phyloP scores from a whole-genome alignment of 768 basidiomycete species.

The Hericium erinaceus region DNA sequence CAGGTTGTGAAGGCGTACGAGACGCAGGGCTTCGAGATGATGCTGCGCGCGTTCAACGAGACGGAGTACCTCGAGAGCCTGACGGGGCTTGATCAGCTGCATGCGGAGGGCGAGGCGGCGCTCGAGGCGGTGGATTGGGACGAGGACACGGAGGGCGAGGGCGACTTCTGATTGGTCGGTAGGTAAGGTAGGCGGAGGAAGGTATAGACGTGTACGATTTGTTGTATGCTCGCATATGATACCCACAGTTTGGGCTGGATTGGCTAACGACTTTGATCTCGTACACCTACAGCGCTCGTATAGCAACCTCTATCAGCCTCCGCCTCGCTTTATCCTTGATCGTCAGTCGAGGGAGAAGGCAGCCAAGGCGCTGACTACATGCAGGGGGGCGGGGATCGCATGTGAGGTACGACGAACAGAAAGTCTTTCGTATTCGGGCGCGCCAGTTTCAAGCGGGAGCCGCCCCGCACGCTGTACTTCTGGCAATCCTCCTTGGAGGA shows the following conservation, averaged over 20 bases:
- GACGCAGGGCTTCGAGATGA: constrained; percentile 67
- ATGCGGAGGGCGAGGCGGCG: constrained; percentile 41
- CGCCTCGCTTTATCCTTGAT: no score
- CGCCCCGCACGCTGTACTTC: no score
- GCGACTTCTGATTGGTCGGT: constrained; percentile 19
- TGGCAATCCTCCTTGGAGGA: no score
- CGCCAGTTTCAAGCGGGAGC: no score
- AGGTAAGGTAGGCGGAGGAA: not conserved
- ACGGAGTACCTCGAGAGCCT: constrained; percentile 59
- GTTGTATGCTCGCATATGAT: not conserved
- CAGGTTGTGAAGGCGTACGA: constrained; percentile 82
- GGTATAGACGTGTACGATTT: not conserved
- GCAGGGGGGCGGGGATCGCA: no score
- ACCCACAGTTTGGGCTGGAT: not conserved
- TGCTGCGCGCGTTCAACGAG: constrained; percentile 79
- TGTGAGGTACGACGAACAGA: no score
- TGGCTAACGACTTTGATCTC: no score
- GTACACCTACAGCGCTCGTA: no score
- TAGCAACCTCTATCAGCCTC: no score
- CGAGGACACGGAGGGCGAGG: constrained; percentile 28
- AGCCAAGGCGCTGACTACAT: no score
- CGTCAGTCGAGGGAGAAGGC: no score
- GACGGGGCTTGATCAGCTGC: constrained; percentile 47
- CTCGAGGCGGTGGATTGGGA: constrained; percentile 43
- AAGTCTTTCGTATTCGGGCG: no score